Base-by-base conservation (phyloP, 257 asterid species). In the Mentha longifolia region DNA sequence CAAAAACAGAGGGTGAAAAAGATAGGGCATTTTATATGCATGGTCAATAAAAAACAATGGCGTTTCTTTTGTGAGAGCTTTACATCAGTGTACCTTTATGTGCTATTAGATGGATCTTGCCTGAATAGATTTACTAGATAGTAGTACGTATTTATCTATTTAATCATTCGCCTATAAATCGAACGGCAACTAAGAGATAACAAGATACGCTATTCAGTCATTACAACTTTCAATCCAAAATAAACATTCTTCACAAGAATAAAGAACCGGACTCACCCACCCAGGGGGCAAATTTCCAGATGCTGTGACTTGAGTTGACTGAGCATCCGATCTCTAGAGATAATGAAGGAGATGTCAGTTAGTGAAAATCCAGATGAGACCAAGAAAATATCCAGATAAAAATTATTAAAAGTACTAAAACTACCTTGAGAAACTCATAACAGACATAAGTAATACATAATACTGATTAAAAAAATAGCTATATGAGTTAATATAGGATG, bases 221-320 rank as follows among this genome's bases (percentile, higher is more conserved):
- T 16, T 50, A 19, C 59, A 54, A 42, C 39, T 63, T 63, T 42
- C 3, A 20, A 31, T 22, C 37, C 30, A 71, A 25, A 50, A 56
- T 55, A 72, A 65, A 56, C 28, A 42, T 19, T 52, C 55, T 59
- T 46, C 64, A 64, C 10, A 51, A 22, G 75, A 72, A 64, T 60
- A 67, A 57, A 46, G 76, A 77, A 71, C 52, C 52, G 67, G 60
- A 75, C 97, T 89, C 83, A 94, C 98, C 98, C 99, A 94, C 84
- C 94, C 99, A 46, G 86, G 77, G 58, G 97, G 97, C 61, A 94
- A 80, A 64, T 78, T 78, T 64, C 88, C 88, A 56, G 72, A 72
- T 20, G 80, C 70, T 42, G 60, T 66, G 78, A 77, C 52, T 74
- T 84, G 91, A 79, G 80, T 58, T 73, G 80, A 68, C 65, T 42